Conservation (phyloP, 2,329 filamentous ascomycete genomes). For the Bipolaris sorokiniana region DNA sequence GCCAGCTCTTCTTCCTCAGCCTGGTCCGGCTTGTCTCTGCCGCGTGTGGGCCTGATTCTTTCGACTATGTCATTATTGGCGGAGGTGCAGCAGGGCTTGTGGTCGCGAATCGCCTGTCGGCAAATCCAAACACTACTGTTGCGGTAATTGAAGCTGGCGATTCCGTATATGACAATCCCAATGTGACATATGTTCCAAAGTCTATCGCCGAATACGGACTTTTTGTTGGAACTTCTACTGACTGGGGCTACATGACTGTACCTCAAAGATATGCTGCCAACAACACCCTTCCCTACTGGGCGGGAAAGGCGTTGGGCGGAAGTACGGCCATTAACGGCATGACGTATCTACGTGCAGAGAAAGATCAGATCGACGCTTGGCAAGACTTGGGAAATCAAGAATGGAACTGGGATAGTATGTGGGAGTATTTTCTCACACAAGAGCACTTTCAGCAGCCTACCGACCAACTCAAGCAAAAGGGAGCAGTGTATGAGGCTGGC, state of each 20-base stretch:
- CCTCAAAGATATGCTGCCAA: constrained; percentile 48
- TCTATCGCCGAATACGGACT: constrained; percentile 30
- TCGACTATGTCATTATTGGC: constrained; percentile 45
- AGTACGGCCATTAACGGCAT: constrained; percentile 54
- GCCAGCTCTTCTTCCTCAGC: background rate
- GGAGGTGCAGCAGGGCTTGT: constrained; percentile 44
- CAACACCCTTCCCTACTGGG: constrained; percentile 37
- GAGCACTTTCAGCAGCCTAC: constrained; percentile 36
- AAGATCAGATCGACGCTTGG: constrained; percentile 44
- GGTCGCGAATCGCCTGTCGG: constrained; percentile 38
- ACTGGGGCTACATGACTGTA: constrained; percentile 51
- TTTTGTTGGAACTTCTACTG: constrained; percentile 41
- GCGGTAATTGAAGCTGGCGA: constrained; percentile 46
- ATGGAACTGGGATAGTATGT: constrained; percentile 43
- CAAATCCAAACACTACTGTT: constrained; percentile 28
- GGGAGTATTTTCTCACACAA: constrained; percentile 35
- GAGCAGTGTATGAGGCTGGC: constrained; percentile 31
- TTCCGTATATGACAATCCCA: constrained; percentile 37
- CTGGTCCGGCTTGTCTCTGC: constrained; percentile 2
- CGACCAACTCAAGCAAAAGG: constrained; percentile 22
- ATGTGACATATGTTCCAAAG: constrained; percentile 35
- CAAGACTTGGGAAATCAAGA: constrained; percentile 41
- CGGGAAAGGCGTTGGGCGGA: constrained; percentile 54
- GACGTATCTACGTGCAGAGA: constrained; percentile 46
- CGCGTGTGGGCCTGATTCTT: constrained; percentile 22